Percentiles rank a stretch among this genome's conserved stretches.
Conservation (phyloP, 345 rosid genomes). For the Durio zibethinus region DNA sequence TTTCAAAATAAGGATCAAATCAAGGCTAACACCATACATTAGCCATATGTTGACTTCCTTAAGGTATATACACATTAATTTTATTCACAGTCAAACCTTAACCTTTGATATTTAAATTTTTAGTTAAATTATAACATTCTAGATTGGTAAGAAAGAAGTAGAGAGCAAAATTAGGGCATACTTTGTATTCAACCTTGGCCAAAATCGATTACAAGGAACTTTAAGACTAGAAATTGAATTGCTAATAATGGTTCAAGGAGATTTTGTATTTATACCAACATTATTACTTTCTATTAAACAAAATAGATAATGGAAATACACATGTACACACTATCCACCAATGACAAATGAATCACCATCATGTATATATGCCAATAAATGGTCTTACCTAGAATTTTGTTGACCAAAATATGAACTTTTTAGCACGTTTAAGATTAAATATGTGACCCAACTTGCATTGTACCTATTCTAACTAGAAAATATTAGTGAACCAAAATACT, state of each 20-base stretch:
- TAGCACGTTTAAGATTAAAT: slow-evolving; percentile 98
- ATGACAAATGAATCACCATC: not conserved
- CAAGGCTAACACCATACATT: no score
- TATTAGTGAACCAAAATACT: slow-evolving; percentile 3
- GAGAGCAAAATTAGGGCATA: not conserved
- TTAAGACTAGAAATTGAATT: not conserved
- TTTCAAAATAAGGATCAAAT: no score
- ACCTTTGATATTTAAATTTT: not conserved
- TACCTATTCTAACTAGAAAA: slow-evolving; percentile 63
- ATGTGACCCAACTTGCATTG: slow-evolving; percentile 95
- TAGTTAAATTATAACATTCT: not conserved
- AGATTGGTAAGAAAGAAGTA: not conserved
- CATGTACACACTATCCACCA: not conserved
- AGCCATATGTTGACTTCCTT: not conserved
- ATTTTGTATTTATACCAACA: not conserved
- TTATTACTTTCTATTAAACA: not conserved
- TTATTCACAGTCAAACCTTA: not conserved
- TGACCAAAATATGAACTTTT: slow-evolving; percentile 82
- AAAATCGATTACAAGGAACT: not conserved
- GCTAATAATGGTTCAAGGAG: not conserved
- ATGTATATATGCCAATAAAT: not conserved
- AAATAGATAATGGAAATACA: not conserved
- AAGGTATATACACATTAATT: not conserved
- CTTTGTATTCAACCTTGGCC: not conserved
- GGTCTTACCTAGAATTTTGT: slow-evolving; percentile 87